Conservation (phyloP, 192 early-diverging fungal species). For the Borealophlyctis nickersoniae region DNA sequence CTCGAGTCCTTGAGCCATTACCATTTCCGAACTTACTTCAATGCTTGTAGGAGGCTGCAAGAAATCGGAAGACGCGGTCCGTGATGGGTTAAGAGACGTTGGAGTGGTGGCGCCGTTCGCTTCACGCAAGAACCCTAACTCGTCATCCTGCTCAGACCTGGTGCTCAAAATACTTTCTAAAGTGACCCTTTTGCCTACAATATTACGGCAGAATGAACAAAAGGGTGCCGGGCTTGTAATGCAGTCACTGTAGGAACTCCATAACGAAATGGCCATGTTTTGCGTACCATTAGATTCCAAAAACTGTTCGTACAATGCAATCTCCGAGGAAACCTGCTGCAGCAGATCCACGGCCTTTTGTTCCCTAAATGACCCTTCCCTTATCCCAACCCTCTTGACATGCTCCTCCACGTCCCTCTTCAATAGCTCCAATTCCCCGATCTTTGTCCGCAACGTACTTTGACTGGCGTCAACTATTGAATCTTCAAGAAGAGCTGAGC, state of each 20-base stretch:
- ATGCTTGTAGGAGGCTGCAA: not conserved
- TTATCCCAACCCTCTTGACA: not conserved
- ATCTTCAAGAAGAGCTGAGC: conserved; percentile 12
- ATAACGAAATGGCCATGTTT: no score
- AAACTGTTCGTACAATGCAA: conserved; percentile 41
- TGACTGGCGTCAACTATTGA: conserved; percentile 15
- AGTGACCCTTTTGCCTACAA: conserved; percentile 22
- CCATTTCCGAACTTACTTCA: not conserved
- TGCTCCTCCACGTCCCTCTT: conserved; percentile 7
- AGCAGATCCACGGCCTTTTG: conserved; percentile 22
- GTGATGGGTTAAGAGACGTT: not conserved
- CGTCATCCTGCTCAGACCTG: not conserved
- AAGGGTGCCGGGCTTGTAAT: not conserved
- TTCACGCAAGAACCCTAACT: conserved; percentile 5
- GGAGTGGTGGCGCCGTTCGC: not conserved
- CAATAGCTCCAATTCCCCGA: conserved; percentile 6
- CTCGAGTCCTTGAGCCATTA: not conserved
- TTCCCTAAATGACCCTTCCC: not conserved
- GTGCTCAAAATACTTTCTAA: not conserved
- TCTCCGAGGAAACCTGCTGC: conserved; percentile 25
- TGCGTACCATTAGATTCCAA: conserved; percentile 26
- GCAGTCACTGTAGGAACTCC: not conserved
- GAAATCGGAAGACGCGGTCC: not conserved
- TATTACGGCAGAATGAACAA: no score
- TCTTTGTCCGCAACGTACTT: conserved; percentile 11